Base-by-base conservation (phyloP, 306 rosid species). In the Cucurbita moschata region DNA sequence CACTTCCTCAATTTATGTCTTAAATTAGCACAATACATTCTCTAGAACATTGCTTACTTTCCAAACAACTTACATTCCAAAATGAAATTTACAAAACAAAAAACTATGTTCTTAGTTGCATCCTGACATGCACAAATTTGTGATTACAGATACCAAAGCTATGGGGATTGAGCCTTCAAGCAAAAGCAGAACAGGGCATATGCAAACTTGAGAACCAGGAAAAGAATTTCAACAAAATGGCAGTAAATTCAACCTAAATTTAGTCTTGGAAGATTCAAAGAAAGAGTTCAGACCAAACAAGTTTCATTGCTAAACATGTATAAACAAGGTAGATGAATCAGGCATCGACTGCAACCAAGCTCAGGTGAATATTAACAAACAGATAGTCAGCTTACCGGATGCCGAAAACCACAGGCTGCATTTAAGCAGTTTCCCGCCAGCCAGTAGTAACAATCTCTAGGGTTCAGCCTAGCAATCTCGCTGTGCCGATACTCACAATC, bases 371-470 rank as follows among this genome's bases (percentile, higher is more conserved):
- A 40, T 18, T 59, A 30, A 30, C 54, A 53, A 71, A 56, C 39
- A 59, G 49, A 73, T 55, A 1, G 57, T 40, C 49, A 75, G 72
- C 96, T 86, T 81, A 93, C 96, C 81, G 98, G 98, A 72, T 93
- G 97, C 75, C 97, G 67, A 77, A 94, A 94, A 76, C 95, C 89
- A 85, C 96, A 94, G 4, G 88, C 81, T 14, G 90, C 87, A 77
- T 94, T 87, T 38, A 84, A 76, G 79, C 96, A 94, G 60, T 69
- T 80, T n/a, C 96, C 94, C 37, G 90, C 80, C 72, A 94, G 71
- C 97, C 96, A 87, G 81, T 86, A 94, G 96, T 96, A 88, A 82
- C 97, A 94, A 51, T 87, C 97, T 84, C 92, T 85, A 4, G 96
- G 96, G 70, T 94, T 94, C 39, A 94, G 88, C 85, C 94, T 88